A percentile compares a stretch with the other conserved stretches of the same genome.
Conservation (phyloP, 2,329 filamentous ascomycete genomes). For the Penicillium sp. region DNA sequence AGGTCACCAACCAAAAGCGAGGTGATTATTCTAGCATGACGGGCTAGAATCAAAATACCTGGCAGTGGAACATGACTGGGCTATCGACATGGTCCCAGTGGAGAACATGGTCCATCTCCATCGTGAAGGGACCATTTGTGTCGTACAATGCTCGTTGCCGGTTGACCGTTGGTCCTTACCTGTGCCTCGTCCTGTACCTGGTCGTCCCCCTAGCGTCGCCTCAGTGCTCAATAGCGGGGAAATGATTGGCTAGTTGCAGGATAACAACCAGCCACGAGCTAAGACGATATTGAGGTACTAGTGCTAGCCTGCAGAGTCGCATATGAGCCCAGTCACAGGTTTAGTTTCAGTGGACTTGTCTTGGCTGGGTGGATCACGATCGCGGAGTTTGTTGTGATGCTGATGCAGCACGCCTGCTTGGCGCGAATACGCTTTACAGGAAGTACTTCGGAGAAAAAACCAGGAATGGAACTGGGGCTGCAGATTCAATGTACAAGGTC, state of each 20-base stretch:
- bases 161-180: neutral
- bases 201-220: neutral
- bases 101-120: neutral
- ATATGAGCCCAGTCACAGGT: neutral
- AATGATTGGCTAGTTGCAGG: neutral
- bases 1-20: conserved; percentile 14
- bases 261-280: neutral
- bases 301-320: neutral
- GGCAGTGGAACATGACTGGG: conserved; percentile 1
- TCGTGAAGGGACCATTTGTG: neutral
- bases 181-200: too few species aligned
- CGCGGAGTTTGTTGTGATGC: neutral
- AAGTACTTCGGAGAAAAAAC: conserved; percentile 1
- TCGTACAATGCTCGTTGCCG: conserved; percentile 1
- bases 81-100: neutral
- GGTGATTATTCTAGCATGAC: conserved; percentile 20
- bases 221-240: neutral
- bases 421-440: neutral
- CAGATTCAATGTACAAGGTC: neutral
- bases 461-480: neutral
- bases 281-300: neutral
- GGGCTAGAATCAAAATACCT: conserved; percentile 12
- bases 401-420: neutral
- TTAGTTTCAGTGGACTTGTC: neutral
- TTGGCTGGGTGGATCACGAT: neutral